phyloP scores from a whole-genome alignment of 2,329 filamentous ascomycete species.

The Corynespora cassiicola region DNA sequence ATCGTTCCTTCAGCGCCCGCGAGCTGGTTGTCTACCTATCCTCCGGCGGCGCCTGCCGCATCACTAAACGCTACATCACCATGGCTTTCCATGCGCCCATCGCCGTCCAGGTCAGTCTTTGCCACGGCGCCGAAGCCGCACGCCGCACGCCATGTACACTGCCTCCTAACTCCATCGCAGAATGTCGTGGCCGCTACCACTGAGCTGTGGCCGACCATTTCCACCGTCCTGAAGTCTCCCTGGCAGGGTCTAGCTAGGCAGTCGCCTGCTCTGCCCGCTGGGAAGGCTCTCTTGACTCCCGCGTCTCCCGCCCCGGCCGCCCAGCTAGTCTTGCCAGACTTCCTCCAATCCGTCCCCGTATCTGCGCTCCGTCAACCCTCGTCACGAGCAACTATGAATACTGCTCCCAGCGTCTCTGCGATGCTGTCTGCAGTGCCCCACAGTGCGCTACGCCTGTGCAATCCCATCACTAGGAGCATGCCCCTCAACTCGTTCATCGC shows the following conservation, averaged over 20 bases:
- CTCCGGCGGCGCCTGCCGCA: slow-evolving; percentile 41
- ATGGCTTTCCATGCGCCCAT: slow-evolving; percentile 61
- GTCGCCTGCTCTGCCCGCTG: slow-evolving; percentile 17
- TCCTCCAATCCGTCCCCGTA: slow-evolving; percentile 26
- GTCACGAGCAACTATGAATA: slow-evolving; percentile 12
- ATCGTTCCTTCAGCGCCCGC: slow-evolving; percentile 21
- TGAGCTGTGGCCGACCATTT: slow-evolving; percentile 50
- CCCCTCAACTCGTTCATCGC: slow-evolving; percentile 29
- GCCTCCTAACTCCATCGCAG: slow-evolving; percentile 42
- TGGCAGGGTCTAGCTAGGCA: slow-evolving; percentile 37
- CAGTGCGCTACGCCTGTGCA: slow-evolving; percentile 39
- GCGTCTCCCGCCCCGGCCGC: slow-evolving; percentile 5
- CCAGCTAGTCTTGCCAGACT: slow-evolving; percentile 31
- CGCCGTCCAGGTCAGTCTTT: slow-evolving; percentile 53
- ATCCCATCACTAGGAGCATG: slow-evolving; percentile 38
- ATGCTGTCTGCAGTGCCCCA: slow-evolving; percentile 33
- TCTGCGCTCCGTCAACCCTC: slow-evolving; percentile 24
- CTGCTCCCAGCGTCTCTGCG: slow-evolving; percentile 19
- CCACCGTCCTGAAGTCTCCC: slow-evolving; percentile 41
- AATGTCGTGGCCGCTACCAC: slow-evolving; percentile 48
- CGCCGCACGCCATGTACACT: too few relatives aligned
- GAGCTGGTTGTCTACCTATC: slow-evolving; percentile 22
- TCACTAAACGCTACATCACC: slow-evolving; percentile 29
- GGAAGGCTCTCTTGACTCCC: too few relatives aligned
- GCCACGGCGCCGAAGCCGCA: slow-evolving; percentile 34